A percentile compares a stretch with the other conserved stretches of the same genome.
phyloP scores from a whole-genome alignment of 106 monocot species.

The Apostasia shenzhenica region DNA sequence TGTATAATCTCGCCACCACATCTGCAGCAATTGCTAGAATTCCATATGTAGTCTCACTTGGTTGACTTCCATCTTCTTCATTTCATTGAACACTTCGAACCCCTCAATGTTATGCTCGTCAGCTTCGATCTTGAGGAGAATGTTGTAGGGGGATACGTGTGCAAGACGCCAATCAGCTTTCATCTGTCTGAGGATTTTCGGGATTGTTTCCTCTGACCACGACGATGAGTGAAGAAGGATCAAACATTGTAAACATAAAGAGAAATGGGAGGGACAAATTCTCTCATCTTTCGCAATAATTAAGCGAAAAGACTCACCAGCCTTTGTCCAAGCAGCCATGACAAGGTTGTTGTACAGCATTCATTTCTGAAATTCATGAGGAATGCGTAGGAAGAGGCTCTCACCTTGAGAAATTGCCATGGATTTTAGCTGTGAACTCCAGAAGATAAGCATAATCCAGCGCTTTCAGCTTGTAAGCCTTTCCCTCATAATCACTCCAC shows the following conservation, averaged over 20 bases:
- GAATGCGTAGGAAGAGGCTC: slow-evolving; percentile 68
- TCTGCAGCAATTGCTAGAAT: slow-evolving; percentile 85
- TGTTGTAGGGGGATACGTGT: slow-evolving; percentile 88
- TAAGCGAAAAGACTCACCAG: slow-evolving; percentile 56
- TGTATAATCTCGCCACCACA: slow-evolving; percentile 73
- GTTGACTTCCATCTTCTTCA: slow-evolving; percentile 61
- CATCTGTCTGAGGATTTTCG: slow-evolving; percentile 81
- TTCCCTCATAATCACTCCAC: slow-evolving; percentile 92
- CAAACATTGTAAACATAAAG: slow-evolving; percentile 76
- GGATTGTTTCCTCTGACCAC: slow-evolving; percentile 55
- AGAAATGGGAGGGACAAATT: slow-evolving; percentile 63
- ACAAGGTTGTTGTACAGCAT: slow-evolving; percentile 95
- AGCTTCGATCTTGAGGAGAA: slow-evolving; percentile 83
- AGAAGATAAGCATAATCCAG: slow-evolving; percentile 87
- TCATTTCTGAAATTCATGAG: slow-evolving; percentile 58
- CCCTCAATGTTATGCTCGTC: slow-evolving; percentile 71
- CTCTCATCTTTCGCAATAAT: slow-evolving; percentile 90
- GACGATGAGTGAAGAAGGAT: slow-evolving; percentile 74
- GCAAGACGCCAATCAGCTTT: slow-evolving; percentile 64
- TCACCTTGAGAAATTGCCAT: slow-evolving; percentile 73
- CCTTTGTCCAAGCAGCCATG: slow-evolving; percentile 80
- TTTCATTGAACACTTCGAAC: slow-evolving; percentile 65
- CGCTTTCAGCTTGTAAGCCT: slow-evolving; percentile 79
- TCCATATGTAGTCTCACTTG: slow-evolving; percentile 88
- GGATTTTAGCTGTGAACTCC: slow-evolving; percentile 83